Conservation (phyloP, 2,329 filamentous ascomycete genomes). For the Hirsutella rhossiliensis region DNA sequence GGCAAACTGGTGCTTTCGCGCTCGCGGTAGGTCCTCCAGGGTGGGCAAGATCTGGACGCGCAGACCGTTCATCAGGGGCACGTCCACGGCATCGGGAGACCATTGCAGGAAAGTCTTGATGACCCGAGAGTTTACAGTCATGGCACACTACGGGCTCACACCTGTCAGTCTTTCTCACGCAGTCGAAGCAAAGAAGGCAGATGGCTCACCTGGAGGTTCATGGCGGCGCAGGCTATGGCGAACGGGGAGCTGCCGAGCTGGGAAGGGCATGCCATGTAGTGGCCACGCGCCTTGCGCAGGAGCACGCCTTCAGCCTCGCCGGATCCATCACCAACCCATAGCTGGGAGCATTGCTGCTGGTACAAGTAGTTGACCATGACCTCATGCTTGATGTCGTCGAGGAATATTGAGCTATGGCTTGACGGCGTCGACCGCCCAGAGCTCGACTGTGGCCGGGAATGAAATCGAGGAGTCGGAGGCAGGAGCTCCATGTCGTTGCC, state of each 20-base stretch:
- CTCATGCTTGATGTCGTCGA: constrained; percentile 68
- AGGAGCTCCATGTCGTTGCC: constrained; percentile 36
- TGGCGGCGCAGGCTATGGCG: constrained; percentile 49
- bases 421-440: constrained; percentile 31
- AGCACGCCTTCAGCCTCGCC: constrained; percentile 62
- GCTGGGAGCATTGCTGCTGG: constrained; percentile 62
- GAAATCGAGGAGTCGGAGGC: constrained; percentile 28
- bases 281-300: constrained; percentile 52
- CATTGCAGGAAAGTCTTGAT: constrained; percentile 68
- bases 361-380: constrained; percentile 78
- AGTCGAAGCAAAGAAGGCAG: background rate
- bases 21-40: constrained; percentile 56
- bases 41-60: constrained; percentile 64
- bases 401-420: constrained; percentile 38
- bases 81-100: constrained; percentile 61
- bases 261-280: constrained; percentile 63
- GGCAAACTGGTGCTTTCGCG: constrained; percentile 68
- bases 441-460: constrained; percentile 22
- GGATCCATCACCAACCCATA: constrained; percentile 61
- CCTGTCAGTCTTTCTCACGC: background rate
- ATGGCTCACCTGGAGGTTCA: constrained; percentile 53
- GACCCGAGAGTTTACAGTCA: constrained; percentile 70
- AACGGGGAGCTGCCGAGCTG: constrained; percentile 50
- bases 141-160: constrained; percentile 45
- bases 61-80: constrained; percentile 66